Evolutionary conservation across 2,329 filamentous ascomycete genomes (phyloP).

Genomic region (Aspergillus costaricaensis): DNA sequence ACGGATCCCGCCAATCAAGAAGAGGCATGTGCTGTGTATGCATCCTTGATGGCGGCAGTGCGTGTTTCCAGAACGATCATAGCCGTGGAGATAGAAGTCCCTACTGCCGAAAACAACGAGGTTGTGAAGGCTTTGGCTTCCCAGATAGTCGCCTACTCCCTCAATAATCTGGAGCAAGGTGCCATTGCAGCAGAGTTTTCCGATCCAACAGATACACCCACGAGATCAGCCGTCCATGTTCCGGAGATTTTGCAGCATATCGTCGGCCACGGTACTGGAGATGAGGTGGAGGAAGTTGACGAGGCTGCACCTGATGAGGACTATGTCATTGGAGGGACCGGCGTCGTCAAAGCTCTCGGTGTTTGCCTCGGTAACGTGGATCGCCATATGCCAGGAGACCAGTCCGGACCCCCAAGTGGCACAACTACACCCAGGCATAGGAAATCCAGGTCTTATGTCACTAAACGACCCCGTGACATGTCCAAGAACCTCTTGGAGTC

Average conservation of each 20-base stretch:
- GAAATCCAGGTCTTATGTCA: constrained; percentile 52
- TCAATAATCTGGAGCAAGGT: constrained; percentile 83
- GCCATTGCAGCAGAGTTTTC: constrained; percentile 63
- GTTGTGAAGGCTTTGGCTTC: constrained; percentile 89
- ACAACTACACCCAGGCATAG: constrained; percentile 56
- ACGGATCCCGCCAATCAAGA: constrained; percentile 80
- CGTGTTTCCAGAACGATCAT: constrained; percentile 81
- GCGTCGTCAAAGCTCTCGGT: constrained; percentile 88
- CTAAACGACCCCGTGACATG: constrained; percentile 80
- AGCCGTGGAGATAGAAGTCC: constrained; percentile 89
- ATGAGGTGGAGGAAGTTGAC: constrained; percentile 58
- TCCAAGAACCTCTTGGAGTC: constrained; percentile 85
- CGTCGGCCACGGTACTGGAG: constrained; percentile 68
- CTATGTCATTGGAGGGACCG: constrained; percentile 93
- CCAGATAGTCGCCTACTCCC: constrained; percentile 90
- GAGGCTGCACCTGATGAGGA: constrained; percentile 81
- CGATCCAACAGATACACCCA: constrained; percentile 49
- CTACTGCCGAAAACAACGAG: constrained; percentile 77
- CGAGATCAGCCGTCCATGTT: constrained; percentile 56
- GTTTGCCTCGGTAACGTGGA: constrained; percentile 84
- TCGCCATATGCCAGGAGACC: constrained; percentile 48
- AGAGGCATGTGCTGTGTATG: constrained; percentile 90
- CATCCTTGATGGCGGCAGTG: constrained; percentile 84
- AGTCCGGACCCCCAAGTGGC: constrained; percentile 51
- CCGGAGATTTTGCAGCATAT: constrained; percentile 86